Percentiles rank a stretch among this genome's conserved stretches.
These are phyloP conservation scores for Taphrina deformans DNA, from an alignment of 1,139 yeast genomes.

Conservation along the genomic window DNA sequence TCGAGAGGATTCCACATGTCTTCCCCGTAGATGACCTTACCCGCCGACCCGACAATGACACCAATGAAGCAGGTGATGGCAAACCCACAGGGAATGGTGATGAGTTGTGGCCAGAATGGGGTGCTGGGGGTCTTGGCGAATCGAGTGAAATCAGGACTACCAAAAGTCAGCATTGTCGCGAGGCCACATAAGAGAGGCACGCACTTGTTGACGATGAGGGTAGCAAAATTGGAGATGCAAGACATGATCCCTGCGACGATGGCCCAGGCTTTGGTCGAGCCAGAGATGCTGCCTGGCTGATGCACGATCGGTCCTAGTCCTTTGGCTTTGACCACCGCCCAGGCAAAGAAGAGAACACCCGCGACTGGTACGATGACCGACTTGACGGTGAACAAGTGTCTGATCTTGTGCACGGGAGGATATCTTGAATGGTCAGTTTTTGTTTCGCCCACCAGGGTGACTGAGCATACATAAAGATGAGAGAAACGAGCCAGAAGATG, in stretches of 20 bases:
- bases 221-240: constrained; percentile 48
- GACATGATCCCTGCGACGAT: constrained; percentile 46
- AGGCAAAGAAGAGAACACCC: constrained; percentile 44
- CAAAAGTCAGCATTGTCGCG: neutral
- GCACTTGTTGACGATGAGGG: constrained; percentile 48
- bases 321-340: constrained; percentile 44
- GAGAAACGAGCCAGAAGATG: constrained; percentile 46
- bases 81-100: constrained; percentile 45
- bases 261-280: constrained; percentile 46
- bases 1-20: constrained; percentile 48
- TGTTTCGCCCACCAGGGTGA: neutral
- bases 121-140: constrained; percentile 45
- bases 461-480: constrained; percentile 45
- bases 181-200: neutral
- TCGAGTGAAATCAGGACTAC: constrained; percentile 47
- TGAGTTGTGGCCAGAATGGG: constrained; percentile 46
- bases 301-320: constrained; percentile 45
- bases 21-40: constrained; percentile 46
- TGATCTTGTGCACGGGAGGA: constrained; percentile 46
- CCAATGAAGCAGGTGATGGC: constrained; percentile 46
- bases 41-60: constrained; percentile 45
- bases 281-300: constrained; percentile 38
- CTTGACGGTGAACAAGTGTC: constrained; percentile 47
- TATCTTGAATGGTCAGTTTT: neutral
- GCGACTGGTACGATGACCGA: constrained; percentile 46